A percentile compares a stretch with the other conserved stretches of the same genome.
These are phyloP conservation scores for Cornus florida DNA, from an alignment of 148 eudicot genomes.

Conservation along the genomic window DNA sequence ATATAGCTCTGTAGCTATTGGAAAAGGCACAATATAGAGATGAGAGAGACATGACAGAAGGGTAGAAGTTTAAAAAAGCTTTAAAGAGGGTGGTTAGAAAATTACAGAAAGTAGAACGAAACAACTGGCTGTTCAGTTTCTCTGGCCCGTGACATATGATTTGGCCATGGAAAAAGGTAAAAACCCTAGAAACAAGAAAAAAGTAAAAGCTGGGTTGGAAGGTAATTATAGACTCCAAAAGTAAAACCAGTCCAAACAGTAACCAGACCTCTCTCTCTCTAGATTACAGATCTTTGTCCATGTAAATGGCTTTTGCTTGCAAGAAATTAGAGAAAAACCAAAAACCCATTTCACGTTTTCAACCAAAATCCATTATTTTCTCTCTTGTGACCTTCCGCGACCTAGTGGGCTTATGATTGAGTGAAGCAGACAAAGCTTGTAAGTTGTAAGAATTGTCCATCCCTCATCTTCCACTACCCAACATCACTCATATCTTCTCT, in stretches of 20 bases:
- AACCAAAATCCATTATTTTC: neutral
- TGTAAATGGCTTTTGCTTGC: neutral
- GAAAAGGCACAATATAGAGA: neutral
- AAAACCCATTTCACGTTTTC: neutral
- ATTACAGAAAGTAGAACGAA: slow-evolving; percentile 10
- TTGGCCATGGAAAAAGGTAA: neutral
- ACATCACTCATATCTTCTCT: slow-evolving; percentile 3
- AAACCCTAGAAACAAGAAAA: neutral
- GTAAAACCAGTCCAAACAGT: neutral
- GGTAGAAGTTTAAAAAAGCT: neutral
- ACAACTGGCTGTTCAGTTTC: slow-evolving; percentile 5
- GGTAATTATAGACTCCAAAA: slow-evolving; percentile 7
- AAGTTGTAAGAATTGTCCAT: neutral
- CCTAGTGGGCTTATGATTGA: slow-evolving; percentile 32
- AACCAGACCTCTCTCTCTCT: slow-evolving; percentile 2
- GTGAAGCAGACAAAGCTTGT: slow-evolving; percentile 30
- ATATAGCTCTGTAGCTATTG: neutral
- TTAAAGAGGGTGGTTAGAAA: slow-evolving; percentile 3
- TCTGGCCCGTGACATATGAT: neutral
- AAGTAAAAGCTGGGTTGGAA: slow-evolving; percentile 5
- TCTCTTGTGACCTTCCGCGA: slow-evolving; percentile 13
- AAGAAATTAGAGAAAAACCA: neutral
- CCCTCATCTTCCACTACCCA: slow-evolving; percentile 11
- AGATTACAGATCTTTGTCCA: neutral
- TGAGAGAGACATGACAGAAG: neutral